Conservation (phyloP, 345 rosid genomes). For the Salix purpurea region DNA sequence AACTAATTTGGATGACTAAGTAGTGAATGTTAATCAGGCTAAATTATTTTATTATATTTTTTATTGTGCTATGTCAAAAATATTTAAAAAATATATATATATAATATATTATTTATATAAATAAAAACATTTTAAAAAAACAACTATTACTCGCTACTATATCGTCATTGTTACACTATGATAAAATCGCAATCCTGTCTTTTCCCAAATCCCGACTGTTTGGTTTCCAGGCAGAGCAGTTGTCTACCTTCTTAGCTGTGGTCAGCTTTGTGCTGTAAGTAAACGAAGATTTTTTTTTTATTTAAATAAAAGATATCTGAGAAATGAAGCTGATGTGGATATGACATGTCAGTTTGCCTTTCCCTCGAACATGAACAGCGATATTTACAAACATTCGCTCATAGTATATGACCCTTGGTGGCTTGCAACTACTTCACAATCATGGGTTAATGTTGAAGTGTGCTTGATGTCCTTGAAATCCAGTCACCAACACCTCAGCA, state of each 20-base stretch:
- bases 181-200: not conserved
- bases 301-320: not conserved
- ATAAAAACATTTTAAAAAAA: conserved; percentile 19
- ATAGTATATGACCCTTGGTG: not conserved
- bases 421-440: not conserved
- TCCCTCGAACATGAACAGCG: not conserved
- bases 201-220: not conserved
- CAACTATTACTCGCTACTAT: too few species aligned
- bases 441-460: too few species aligned
- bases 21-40: too few species aligned
- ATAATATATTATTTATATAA: too few species aligned
- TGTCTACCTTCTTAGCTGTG: conserved; percentile 34
- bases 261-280: conserved; percentile 8
- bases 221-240: not conserved
- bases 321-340: not conserved
- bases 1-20: too few species aligned
- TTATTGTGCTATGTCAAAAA: too few species aligned
- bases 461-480: not conserved
- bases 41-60: too few species aligned
- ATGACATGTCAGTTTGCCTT: not conserved
- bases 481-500: not conserved
- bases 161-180: too few species aligned
- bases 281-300: not conserved
- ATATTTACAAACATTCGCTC: not conserved
- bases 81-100: too few species aligned